These are phyloP conservation scores for Parastagonospora nodorum DNA, from an alignment of 2,329 filamentous ascomycete species.

Conservation along the genomic window DNA sequence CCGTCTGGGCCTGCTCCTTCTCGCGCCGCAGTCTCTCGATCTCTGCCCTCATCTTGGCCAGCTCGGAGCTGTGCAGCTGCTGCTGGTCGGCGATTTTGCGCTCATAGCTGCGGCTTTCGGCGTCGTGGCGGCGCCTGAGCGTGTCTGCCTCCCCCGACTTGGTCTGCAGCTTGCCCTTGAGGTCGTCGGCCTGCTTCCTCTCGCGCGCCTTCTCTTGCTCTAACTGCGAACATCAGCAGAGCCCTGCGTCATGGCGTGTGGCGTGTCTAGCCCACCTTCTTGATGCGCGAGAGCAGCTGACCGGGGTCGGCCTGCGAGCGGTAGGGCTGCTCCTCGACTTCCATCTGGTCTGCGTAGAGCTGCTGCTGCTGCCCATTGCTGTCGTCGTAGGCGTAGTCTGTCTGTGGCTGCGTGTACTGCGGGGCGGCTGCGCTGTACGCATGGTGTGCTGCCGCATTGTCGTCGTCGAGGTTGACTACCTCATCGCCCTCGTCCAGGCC, in stretches of 20 bases:
- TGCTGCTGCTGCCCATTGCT: neutral
- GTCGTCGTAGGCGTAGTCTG: neutral
- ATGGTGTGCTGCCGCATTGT: slow-evolving; percentile 3
- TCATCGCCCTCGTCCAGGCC: slow-evolving; percentile 51
- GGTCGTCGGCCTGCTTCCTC: slow-evolving; percentile 19
- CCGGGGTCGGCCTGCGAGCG: slow-evolving; percentile 34
- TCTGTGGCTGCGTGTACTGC: slow-evolving; percentile 7
- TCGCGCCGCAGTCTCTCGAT: slow-evolving; percentile 69
- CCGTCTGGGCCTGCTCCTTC: slow-evolving; percentile 68
- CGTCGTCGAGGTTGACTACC: slow-evolving; percentile 53
- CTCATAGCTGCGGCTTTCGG: slow-evolving; percentile 65
- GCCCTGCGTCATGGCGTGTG: neutral
- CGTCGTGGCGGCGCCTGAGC: slow-evolving; percentile 71
- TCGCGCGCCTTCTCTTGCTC: slow-evolving; percentile 49
- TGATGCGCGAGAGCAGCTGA: slow-evolving; percentile 49
- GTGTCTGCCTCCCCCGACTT: slow-evolving; percentile 76
- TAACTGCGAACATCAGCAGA: slow-evolving; percentile 41
- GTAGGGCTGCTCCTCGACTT: slow-evolving; percentile 26
- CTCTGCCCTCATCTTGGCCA: slow-evolving; percentile 66
- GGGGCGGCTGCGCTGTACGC: slow-evolving; percentile 3
- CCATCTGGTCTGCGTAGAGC: slow-evolving; percentile 14
- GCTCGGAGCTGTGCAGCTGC: slow-evolving; percentile 67
- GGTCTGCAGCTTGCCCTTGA: slow-evolving; percentile 49
- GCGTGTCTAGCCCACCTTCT: slow-evolving; percentile 37
- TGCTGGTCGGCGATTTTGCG: slow-evolving; percentile 65